phyloP scores from a whole-genome alignment of 176 grass and related monocot genomes.

The Aegilops umbellulata region DNA sequence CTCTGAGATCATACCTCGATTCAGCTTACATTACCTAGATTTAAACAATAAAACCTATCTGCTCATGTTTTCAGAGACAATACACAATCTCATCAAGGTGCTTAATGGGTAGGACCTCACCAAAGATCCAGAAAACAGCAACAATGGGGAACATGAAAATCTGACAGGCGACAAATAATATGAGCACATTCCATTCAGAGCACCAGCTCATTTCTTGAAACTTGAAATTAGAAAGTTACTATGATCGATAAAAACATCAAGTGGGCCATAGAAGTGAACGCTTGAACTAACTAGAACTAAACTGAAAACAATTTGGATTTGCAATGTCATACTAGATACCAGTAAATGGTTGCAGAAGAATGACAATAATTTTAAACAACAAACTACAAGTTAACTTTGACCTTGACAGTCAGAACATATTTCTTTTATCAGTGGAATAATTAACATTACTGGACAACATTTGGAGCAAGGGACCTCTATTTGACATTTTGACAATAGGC shows the following conservation, averaged over 20 bases:
- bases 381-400: neutral
- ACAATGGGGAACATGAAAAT: neutral
- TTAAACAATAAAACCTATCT: neutral
- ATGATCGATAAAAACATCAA: slow-evolving; percentile 1
- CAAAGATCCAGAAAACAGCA: neutral
- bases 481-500: slow-evolving; percentile 1
- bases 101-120: slow-evolving; percentile 3
- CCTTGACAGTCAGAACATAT: neutral
- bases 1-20: slow-evolving; percentile 13
- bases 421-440: neutral
- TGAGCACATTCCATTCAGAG: neutral
- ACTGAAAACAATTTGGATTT: neutral
- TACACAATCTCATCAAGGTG: slow-evolving; percentile 7
- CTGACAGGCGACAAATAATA: neutral
- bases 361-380: neutral
- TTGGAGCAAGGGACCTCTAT: neutral
- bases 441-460: neutral
- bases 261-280: neutral
- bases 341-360: neutral
- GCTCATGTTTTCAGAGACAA: neutral
- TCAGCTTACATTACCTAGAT: slow-evolving; percentile 11
- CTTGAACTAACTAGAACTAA: neutral
- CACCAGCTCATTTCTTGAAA: neutral
- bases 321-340: neutral
- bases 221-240: neutral